phyloP scores from a whole-genome alignment of 179 eudicot species.

The Amaranthus tricolor region DNA sequence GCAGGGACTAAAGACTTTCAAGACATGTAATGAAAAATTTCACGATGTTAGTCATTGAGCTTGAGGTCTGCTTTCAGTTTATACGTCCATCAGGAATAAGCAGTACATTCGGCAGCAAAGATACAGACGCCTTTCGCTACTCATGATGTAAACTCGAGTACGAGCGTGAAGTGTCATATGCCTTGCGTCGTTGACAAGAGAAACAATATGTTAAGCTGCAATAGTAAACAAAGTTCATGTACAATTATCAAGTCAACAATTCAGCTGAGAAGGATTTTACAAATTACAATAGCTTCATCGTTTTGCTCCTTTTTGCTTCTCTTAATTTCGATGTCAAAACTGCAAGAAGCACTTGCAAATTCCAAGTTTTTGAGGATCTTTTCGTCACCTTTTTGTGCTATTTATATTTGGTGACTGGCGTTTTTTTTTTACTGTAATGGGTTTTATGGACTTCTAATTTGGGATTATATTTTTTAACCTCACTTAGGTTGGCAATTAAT shows the following conservation, averaged over 20 bases:
- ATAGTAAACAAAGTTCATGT: conserved; percentile 12
- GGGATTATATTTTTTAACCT: no score
- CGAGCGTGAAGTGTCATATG: neutral
- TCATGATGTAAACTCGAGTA: conserved; percentile 22
- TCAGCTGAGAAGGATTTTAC: neutral
- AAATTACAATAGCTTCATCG: neutral
- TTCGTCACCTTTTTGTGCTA: no score
- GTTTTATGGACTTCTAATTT: no score
- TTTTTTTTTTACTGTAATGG: no score
- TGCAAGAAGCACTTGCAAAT: no score
- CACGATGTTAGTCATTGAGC: neutral
- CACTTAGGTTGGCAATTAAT: no score
- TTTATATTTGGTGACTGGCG: no score
- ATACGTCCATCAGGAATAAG: neutral
- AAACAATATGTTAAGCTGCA: neutral
- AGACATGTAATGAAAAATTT: neutral
- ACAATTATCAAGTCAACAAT: conserved; percentile 7
- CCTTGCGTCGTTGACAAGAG: neutral
- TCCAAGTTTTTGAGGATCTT: no score
- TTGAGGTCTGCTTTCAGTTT: conserved; percentile 4
- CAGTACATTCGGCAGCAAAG: conserved; percentile 3
- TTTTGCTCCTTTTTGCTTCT: no score
- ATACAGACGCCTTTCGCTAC: neutral
- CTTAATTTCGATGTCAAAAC: no score
- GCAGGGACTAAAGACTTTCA: conserved; percentile 36